A percentile compares a stretch with the other conserved stretches of the same genome.
These are phyloP conservation scores for Parathielavia appendiculata DNA, from an alignment of 495 filamentous ascomycete species.

Conservation along the genomic window DNA sequence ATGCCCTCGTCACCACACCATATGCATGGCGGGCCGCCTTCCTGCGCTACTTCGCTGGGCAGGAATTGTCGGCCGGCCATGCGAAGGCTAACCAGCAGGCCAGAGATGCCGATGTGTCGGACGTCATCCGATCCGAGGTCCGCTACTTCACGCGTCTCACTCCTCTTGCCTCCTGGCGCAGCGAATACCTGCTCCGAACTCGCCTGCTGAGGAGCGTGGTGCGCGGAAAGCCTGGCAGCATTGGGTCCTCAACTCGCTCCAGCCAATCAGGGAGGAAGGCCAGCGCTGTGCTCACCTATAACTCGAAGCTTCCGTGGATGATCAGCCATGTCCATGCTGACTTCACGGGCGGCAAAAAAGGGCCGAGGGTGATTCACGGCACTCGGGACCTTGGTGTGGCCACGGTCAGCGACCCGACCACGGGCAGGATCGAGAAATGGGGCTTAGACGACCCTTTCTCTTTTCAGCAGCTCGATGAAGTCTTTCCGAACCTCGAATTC, in stretches of 20 bases:
- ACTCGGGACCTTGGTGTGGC: constrained; percentile 68
- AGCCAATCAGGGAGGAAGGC: constrained; percentile 53
- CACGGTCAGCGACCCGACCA: constrained; percentile 68
- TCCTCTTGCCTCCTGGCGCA: constrained; percentile 78
- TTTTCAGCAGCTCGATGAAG: constrained; percentile 70
- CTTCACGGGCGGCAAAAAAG: constrained; percentile 63
- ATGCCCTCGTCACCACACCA: constrained; percentile 74
- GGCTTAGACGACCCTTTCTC: constrained; percentile 68
- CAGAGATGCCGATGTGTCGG: constrained; percentile 44
- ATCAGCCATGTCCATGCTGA: constrained; percentile 70
- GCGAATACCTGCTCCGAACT: constrained; percentile 87
- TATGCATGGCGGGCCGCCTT: constrained; percentile 91
- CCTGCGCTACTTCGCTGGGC: constrained; percentile 77
- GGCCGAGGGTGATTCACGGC: constrained; percentile 75
- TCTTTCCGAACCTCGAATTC: constrained; percentile 64
- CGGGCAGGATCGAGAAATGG: constrained; percentile 77
- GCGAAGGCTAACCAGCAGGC: constrained; percentile 35
- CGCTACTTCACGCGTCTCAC: constrained; percentile 76
- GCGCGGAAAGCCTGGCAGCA: constrained; percentile 58
- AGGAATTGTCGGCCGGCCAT: constrained; percentile 42
- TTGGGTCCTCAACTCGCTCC: constrained; percentile 31
- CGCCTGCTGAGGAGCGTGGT: constrained; percentile 71
- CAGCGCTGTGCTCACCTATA: constrained; percentile 65
- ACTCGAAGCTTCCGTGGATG: constrained; percentile 67
- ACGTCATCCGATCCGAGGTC: constrained; percentile 53